Base-by-base conservation (phyloP, 2,329 filamentous ascomycete species). In the Acephala macrosclerotiorum region DNA sequence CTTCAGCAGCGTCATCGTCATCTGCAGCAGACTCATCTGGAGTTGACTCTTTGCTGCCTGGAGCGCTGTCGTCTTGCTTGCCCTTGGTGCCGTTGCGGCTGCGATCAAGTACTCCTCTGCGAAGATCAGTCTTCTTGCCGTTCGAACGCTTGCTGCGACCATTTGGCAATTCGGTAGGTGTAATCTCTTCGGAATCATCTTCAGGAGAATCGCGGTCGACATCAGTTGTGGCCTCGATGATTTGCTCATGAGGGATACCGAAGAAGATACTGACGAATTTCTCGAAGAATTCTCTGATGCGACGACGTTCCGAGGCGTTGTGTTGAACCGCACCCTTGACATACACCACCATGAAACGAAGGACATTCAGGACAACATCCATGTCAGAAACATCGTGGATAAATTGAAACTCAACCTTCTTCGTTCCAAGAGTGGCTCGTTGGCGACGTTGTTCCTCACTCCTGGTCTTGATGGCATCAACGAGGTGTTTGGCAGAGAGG, bases 401-500 rank as follows among this genome's bases (percentile, higher is more conserved):
- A 76, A 93, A 91, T 77, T 97, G 95, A 75, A 56, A 86, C 87
- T 18, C 87, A 84, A 6, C 87, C 83, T 66, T 86, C 87, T 71
- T 83, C 83, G 75, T 85, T 88, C 78, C 88, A 84, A 70, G 85
- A 86, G 35, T 36, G n/a, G 16, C 12, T 67, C 90, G 87, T 71
- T 89, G 83, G 60, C 92, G 91, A 75, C 92, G 90, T 76, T 95
- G 92, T 79, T 97, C 94, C 77, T 98, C 94, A 72, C 95, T 91
- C 77, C 94, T 96, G 58, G 93, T 94, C 79, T 96, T 94, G 76
- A 98, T 94, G 66, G 96, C 90, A 72, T 94, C 92, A 38, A 96
- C 90, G 12, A 99, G 87, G 65, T 95, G 91, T 80, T 98, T 98
- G 3, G 91, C 89, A 58, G 95, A 92, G 66, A 97, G 92, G 71